These are phyloP conservation scores for Chlamydomonas urium DNA, from an alignment of 139 green algal genomes.

Conservation along the genomic window DNA sequence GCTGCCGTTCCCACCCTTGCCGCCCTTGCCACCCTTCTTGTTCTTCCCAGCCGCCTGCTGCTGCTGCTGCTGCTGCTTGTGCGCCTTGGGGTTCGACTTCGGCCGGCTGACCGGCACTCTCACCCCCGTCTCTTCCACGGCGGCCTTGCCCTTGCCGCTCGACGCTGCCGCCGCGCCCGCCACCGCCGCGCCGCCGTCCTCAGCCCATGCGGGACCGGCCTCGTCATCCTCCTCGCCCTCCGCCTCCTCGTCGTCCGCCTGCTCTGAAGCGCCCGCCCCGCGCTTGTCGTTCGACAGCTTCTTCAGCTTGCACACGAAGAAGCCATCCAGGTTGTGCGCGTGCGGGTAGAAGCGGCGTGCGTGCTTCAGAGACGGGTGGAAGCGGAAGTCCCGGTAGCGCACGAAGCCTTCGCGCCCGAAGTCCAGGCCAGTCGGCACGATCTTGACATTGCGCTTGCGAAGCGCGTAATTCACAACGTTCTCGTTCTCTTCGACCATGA, in stretches of 20 bases:
- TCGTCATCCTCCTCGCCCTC: constrained; percentile 26
- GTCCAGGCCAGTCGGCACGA: constrained; percentile 87
- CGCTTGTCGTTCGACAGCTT: constrained; percentile 84
- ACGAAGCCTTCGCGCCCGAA: constrained; percentile 88
- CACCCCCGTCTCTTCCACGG: background rate
- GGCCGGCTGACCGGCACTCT: no score
- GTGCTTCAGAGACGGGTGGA: constrained; percentile 86
- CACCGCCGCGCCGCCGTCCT: background rate
- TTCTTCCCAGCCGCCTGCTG: no score
- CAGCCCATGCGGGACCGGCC: background rate
- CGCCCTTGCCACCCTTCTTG: no score
- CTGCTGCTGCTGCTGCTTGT: no score
- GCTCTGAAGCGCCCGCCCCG: constrained; percentile 30
- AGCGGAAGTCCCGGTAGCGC: constrained; percentile 85
- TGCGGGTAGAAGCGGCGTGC: constrained; percentile 95
- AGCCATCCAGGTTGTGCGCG: constrained; percentile 98
- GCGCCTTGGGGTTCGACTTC: no score
- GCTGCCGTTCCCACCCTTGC: no score
- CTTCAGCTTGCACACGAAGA: constrained; percentile 99
- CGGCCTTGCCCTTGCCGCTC: background rate
- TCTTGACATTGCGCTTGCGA: constrained; percentile 93
- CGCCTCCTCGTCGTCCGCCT: constrained; percentile 26
- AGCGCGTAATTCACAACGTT: constrained; percentile 96
- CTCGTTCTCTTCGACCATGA: constrained; percentile 99
- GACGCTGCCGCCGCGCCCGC: background rate